Evolutionary conservation across 768 basidiomycete species (phyloP).

Genomic region (Tylopilus intermedius): DNA sequence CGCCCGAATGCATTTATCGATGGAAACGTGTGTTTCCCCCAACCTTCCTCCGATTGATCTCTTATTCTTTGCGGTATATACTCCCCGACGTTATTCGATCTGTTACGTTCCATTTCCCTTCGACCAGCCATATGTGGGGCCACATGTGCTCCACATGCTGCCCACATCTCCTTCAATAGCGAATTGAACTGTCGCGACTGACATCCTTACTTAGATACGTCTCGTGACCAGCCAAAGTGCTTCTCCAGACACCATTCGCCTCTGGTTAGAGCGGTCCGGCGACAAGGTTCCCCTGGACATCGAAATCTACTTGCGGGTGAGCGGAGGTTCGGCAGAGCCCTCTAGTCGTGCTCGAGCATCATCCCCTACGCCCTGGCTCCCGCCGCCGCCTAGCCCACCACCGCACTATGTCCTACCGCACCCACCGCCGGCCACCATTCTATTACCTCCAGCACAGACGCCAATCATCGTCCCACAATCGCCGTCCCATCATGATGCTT

Average conservation of each 20-base stretch:
- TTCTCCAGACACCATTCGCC: constrained; percentile 72
- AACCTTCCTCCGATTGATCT: background rate
- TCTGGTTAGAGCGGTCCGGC: constrained; percentile 81
- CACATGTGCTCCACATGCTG: constrained; percentile 3
- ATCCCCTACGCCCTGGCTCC: constrained; percentile 31
- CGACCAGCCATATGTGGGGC: background rate
- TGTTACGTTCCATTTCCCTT: background rate
- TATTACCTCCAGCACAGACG: constrained; percentile 35
- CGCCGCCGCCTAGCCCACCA: constrained; percentile 29
- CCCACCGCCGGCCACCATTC: constrained; percentile 25
- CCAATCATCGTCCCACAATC: constrained; percentile 47
- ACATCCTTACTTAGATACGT: constrained; percentile 49
- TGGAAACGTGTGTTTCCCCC: constrained; percentile 11
- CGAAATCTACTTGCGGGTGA: constrained; percentile 67
- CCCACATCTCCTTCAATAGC: background rate
- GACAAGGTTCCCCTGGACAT: constrained; percentile 68
- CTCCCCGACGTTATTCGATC: background rate
- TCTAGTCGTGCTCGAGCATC: constrained; percentile 23
- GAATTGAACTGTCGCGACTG: background rate
- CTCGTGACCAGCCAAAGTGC: constrained; percentile 64
- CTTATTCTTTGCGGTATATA: constrained; percentile 1
- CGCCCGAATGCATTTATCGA: constrained; percentile 15
- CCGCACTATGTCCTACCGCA: constrained; percentile 37
- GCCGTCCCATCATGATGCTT: constrained; percentile 37
- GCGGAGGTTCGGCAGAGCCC: constrained; percentile 24